Conservation (phyloP, 2,329 filamentous ascomycete species). For the Colletotrichum navitas region DNA sequence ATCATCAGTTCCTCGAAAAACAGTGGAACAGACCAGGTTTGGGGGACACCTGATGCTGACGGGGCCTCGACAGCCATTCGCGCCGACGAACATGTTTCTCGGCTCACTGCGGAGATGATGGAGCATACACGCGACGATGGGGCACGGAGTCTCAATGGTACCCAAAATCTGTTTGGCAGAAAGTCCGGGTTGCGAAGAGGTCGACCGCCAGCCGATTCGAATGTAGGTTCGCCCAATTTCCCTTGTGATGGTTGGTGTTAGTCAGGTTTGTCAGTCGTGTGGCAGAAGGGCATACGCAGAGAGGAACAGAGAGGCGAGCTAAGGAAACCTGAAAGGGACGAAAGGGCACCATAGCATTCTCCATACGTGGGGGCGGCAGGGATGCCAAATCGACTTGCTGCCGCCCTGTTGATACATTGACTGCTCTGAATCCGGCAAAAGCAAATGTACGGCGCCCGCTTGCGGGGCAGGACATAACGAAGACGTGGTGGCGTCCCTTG, state of each 20-base stretch:
- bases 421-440: constrained; percentile 20
- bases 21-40: background rate
- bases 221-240: background rate
- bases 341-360: constrained; percentile 10
- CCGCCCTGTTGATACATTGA: background rate
- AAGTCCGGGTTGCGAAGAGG: background rate
- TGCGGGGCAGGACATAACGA: constrained; percentile 20
- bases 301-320: background rate
- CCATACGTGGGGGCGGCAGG: constrained; percentile 39
- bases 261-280: constrained; percentile 1
- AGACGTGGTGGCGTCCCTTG: background rate
- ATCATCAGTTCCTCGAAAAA: background rate
- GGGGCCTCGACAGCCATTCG: constrained; percentile 14
- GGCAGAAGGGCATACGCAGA: constrained; percentile 11
- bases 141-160: background rate
- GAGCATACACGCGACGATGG: constrained; percentile 1
- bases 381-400: constrained; percentile 18
- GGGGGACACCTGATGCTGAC: background rate
- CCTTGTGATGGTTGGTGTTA: background rate
- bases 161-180: background rate
- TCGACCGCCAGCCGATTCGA: background rate
- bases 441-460: constrained; percentile 33
- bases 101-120: constrained; percentile 7
- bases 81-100: constrained; percentile 24
- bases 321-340: background rate